phyloP scores from a whole-genome alignment of 495 filamentous ascomycete species.

The Cryomyces antarcticus region DNA sequence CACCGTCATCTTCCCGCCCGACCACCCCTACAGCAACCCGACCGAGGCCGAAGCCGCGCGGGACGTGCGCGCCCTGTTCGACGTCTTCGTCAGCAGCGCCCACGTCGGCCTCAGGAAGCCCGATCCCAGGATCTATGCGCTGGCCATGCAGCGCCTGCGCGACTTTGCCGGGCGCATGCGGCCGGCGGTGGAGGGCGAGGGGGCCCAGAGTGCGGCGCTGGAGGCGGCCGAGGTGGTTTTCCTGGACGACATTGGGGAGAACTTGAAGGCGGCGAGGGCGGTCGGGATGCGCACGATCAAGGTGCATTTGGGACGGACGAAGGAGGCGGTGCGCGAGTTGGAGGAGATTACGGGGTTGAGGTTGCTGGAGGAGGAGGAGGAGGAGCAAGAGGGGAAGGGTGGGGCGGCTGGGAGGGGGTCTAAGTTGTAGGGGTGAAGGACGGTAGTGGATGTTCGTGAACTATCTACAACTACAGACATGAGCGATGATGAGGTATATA shows the following conservation, averaged over 20 bases:
- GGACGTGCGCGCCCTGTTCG: slow-evolving; percentile 8
- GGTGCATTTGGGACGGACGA: slow-evolving; percentile 56
- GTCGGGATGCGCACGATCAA: slow-evolving; percentile 68
- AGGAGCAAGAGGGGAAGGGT: too few species aligned
- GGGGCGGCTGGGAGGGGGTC: too few species aligned
- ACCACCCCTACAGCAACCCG: slow-evolving; percentile 4
- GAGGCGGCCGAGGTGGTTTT: slow-evolving; percentile 57
- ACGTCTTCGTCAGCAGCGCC: slow-evolving; percentile 42
- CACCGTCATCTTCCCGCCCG: slow-evolving; percentile 57
- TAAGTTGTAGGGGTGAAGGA: too few species aligned
- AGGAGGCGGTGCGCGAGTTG: slow-evolving; percentile 53
- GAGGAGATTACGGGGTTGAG: slow-evolving; percentile 36
- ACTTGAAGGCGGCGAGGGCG: slow-evolving; percentile 59
- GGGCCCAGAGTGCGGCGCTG: slow-evolving; percentile 26
- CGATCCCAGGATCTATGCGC: slow-evolving; percentile 57
- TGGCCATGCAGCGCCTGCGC: slow-evolving; percentile 39
- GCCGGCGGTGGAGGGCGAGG: slow-evolving; percentile 27
- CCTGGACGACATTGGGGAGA: slow-evolving; percentile 89
- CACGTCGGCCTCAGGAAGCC: slow-evolving; percentile 83
- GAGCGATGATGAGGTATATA: too few species aligned
- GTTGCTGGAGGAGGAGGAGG: slow-evolving; percentile 25
- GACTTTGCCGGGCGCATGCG: slow-evolving; percentile 15
- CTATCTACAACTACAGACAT: too few species aligned
- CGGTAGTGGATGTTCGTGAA: too few species aligned
- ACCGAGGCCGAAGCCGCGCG: neutral